These are phyloP conservation scores for Centaurea solstitialis DNA, from an alignment of 129 eudicot species.

Conservation along the genomic window DNA sequence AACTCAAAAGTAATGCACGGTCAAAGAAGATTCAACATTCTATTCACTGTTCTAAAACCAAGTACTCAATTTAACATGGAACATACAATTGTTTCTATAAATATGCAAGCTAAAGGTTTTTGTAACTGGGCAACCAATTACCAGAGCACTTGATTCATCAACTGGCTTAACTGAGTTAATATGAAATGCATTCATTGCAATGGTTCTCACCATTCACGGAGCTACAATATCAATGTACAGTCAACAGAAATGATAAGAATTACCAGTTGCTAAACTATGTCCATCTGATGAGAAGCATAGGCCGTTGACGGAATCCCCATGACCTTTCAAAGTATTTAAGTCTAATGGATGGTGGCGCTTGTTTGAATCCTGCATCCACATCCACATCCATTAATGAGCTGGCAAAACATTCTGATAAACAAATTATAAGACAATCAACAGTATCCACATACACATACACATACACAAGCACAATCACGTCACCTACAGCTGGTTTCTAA, in stretches of 20 bases:
- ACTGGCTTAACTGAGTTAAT: background rate
- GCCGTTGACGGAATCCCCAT: constrained; percentile 83
- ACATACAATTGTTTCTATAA: background rate
- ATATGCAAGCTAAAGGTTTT: background rate
- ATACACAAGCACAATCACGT: background rate
- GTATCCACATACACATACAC: background rate
- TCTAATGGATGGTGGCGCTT: constrained; percentile 92
- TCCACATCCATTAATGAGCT: constrained; percentile 20
- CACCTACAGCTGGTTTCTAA: background rate
- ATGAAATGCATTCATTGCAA: constrained; percentile 1
- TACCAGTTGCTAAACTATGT: constrained; percentile 88
- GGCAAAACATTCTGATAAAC: background rate
- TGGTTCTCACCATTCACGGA: constrained; percentile 4
- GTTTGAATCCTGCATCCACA: constrained; percentile 64
- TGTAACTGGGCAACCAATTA: background rate
- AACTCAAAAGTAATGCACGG: background rate
- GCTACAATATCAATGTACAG: constrained; percentile 5
- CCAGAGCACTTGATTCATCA: background rate
- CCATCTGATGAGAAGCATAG: constrained; percentile 79
- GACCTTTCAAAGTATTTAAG: constrained; percentile 95
- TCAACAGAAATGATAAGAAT: constrained; percentile 15
- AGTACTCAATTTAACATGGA: background rate
- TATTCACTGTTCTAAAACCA: background rate
- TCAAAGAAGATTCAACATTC: background rate
- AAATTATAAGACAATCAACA: constrained; percentile 2